A percentile compares a stretch with the other conserved stretches of the same genome.
Conservation (phyloP, 2,329 filamentous ascomycete species). For the Sporothrix protearum region DNA sequence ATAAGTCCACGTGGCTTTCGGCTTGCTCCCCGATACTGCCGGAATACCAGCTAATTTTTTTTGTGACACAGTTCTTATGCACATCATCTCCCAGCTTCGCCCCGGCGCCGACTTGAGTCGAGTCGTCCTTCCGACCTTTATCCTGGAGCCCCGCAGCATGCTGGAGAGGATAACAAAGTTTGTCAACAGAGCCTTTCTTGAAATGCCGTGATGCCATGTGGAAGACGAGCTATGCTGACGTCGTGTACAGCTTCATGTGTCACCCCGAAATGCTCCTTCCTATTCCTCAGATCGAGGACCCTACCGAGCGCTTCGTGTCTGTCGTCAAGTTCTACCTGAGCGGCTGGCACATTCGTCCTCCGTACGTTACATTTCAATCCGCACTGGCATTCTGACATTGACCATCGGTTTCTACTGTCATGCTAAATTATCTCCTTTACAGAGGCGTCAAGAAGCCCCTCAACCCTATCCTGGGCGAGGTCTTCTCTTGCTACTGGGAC, state of each 20-base stretch:
- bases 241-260: slow-evolving; percentile 83
- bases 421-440: slow-evolving; percentile 21
- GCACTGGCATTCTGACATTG: too few species aligned
- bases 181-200: slow-evolving; percentile 34
- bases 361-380: slow-evolving; percentile 57
- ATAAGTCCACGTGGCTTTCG: not conserved
- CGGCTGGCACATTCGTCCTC: slow-evolving; percentile 97
- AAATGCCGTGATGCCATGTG: not conserved
- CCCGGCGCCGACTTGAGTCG: slow-evolving; percentile 93
- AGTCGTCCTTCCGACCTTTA: slow-evolving; percentile 94
- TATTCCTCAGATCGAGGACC: slow-evolving; percentile 84
- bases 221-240: slow-evolving; percentile 17
- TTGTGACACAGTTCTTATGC: slow-evolving; percentile 76
- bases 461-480: slow-evolving; percentile 93
- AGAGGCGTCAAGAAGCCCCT: slow-evolving; percentile 97
- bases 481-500: slow-evolving; percentile 94
- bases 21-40: not conserved
- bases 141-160: slow-evolving; percentile 96
- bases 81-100: slow-evolving; percentile 95
- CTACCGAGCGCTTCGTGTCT: slow-evolving; percentile 81
- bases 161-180: slow-evolving; percentile 98
- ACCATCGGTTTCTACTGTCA: too few species aligned
- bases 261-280: slow-evolving; percentile 92
- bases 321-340: slow-evolving; percentile 98
- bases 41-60: not conserved